Conservation (phyloP, 164 flowering plant species). For the Houttuynia cordata region DNA sequence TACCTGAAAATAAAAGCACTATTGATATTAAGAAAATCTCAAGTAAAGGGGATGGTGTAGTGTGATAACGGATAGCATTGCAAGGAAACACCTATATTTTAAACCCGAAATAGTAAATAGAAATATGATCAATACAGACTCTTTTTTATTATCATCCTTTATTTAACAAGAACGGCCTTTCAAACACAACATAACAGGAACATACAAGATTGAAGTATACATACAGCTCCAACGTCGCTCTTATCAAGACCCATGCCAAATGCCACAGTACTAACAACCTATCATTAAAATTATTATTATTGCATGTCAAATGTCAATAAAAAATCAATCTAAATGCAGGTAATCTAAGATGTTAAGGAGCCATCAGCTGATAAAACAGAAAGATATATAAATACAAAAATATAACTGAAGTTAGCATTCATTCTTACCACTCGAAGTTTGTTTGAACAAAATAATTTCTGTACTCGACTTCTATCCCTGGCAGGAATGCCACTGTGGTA, state of each 20-base stretch:
- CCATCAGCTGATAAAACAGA: neutral
- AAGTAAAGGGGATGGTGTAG: no score
- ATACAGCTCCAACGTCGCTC: constrained; percentile 90
- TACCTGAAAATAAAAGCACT: constrained; percentile 59
- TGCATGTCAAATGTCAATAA: neutral
- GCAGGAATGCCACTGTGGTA: constrained; percentile 83
- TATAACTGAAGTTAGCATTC: neutral
- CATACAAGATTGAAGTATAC: constrained; percentile 9
- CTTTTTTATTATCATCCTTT: neutral
- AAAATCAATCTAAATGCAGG: constrained; percentile 2
- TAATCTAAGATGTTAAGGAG: neutral
- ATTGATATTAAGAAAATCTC: constrained; percentile 1
- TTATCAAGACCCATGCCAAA: constrained; percentile 99
- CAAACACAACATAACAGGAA: neutral
- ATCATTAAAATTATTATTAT: neutral
- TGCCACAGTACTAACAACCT: constrained; percentile 99
- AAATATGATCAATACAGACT: neutral
- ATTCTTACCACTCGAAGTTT: constrained; percentile 76
- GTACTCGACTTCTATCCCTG: constrained; percentile 71
- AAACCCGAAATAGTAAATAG: neutral
- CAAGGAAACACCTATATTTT: no score
- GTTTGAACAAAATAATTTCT: constrained; percentile 77
- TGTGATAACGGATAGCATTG: no score
- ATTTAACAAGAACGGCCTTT: neutral
- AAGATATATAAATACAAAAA: neutral